Base-by-base conservation (phyloP, 1,139 yeast species). In the Kurtzmaniella quercitrusa region DNA sequence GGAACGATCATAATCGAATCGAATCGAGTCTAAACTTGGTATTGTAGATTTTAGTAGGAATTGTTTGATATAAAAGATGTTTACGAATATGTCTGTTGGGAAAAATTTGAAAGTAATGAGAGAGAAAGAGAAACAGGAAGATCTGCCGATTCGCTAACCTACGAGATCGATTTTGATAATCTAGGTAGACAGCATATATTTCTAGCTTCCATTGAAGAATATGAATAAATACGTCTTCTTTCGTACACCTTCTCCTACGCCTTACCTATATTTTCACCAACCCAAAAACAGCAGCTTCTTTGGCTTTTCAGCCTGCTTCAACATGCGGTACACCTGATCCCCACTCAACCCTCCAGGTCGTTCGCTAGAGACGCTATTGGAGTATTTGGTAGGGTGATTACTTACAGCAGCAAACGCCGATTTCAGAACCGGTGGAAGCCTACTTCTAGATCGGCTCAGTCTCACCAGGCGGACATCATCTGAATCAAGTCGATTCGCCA, bases 401-500 rank as follows among this genome's bases (percentile, higher is more conserved):
- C n/a, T 12, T 17, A 37, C 15, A n/a, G 27, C 21, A 2, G 41
- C 46, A 37, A 38, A 44, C n/a, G 44, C 46, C 4, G 46, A 44
- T 23, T 19, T 34, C 17, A 41, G 40, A 12, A 41, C 34, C 12
- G 46, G 46, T 11, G 46, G 46, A 16, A 41, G 38, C 39, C 33
- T 43, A 9, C 37, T 24, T 27, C 45, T 25, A 12, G 51, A 44
- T 21, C 44, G 39, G 21, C 42, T 37, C 15, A 51, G 48, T 14
- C 40, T 31, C 5, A 38, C 19, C 27, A 34, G 31, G 3, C 37
- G 16, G 10, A 36, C 14, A 8, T 43, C 48, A 37, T 41, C 52
- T 19, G 59, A 58, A 10, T 57, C 59, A 10, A 52, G 39, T 37
- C 47, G 48, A 40, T 48, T 59, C 15, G 57, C 41, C 25, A 64